Base-by-base conservation (phyloP, 1,284 basidiomycete species). In the Puccinia novopanici region DNA sequence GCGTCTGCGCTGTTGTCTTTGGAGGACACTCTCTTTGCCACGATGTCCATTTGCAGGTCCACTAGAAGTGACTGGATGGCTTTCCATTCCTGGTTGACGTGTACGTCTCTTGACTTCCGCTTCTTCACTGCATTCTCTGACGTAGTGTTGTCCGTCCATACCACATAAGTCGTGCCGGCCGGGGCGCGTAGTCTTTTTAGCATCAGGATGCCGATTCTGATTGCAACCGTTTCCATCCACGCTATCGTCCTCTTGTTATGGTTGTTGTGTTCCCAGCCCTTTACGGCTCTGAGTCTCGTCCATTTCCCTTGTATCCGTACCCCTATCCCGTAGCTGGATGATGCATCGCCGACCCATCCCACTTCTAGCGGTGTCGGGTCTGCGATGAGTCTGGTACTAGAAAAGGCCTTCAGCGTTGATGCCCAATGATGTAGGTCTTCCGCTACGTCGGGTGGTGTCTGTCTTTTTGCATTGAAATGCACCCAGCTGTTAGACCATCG, bases 1-100 rank as follows among this genome's bases (percentile, higher is more conserved):
- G 2, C n/a, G 34, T 68, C 65, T 37, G 34, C 65, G 13, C 19
- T n/a, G 30, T 68, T 68, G 24, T 30, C 8, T 27, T 3, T 24
- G 65, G 65, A 68, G 2, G 65, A 37, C 9, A 68, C 65, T 68
- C 65, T 68, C 8, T 34, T 2, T 68, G 37, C 65, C 6, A 37
- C 2, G 8, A 68, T 68, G 37, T 37, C 45, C 5, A 19, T 63
- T n/a, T 63, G n/a, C n/a, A n/a, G n/a, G n/a, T n/a, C n/a, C n/a
- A n/a, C 5, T 19, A 63, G 15, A 30, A 63, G 15, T n/a, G n/a
- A n/a, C n/a, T n/a, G n/a, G n/a, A n/a, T n/a, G n/a, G n/a, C n/a
- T n/a, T n/a, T n/a, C n/a, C n/a, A n/a, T n/a, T n/a, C n/a, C n/a
- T n/a, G n/a, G n/a, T n/a, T n/a, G n/a, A n/a, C n/a, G n/a, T n/a